A percentile compares a stretch with the other conserved stretches of the same genome.
Conservation (phyloP, 108 stramenopile species). For the Discostella pseudostelligera region DNA sequence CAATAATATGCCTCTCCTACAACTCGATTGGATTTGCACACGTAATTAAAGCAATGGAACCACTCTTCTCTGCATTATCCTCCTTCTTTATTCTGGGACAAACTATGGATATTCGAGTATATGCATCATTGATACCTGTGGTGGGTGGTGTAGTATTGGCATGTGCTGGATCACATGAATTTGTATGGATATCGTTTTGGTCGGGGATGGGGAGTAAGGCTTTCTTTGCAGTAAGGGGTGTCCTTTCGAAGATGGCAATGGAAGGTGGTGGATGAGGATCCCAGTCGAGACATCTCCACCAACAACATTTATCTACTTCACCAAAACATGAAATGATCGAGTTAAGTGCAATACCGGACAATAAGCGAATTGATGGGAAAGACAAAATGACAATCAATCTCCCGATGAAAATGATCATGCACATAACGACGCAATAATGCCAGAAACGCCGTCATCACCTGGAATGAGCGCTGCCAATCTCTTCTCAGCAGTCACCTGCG, state of each 20-base stretch:
- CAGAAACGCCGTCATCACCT: too few relatives aligned
- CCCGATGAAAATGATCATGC: too few relatives aligned
- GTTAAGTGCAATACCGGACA: too few relatives aligned
- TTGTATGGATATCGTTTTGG: conserved; percentile 53
- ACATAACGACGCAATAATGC: too few relatives aligned
- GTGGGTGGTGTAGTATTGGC: conserved; percentile 57
- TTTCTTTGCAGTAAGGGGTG: conserved; percentile 60
- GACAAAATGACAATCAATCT: too few relatives aligned
- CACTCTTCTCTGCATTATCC: conserved; percentile 50
- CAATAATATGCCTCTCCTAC: conserved; percentile 36
- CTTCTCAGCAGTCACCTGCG: conserved; percentile 63
- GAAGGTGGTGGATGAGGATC: conserved; percentile 3
- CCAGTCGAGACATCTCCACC: neutral
- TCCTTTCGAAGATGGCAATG: conserved; percentile 65
- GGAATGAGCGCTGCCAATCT: conserved; percentile 52
- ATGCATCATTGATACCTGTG: conserved; percentile 49
- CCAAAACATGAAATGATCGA: neutral
- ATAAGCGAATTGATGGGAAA: too few relatives aligned
- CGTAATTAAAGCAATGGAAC: conserved; percentile 63
- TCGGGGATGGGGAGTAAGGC: conserved; percentile 74
- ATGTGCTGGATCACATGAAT: conserved; percentile 33
- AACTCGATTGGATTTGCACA: conserved; percentile 58
- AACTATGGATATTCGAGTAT: conserved; percentile 46
- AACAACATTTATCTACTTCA: neutral
- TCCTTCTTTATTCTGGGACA: conserved; percentile 31